Evolutionary conservation across 345 rosid species (phyloP).

Genomic region (Eucalyptus erythrocorys): DNA sequence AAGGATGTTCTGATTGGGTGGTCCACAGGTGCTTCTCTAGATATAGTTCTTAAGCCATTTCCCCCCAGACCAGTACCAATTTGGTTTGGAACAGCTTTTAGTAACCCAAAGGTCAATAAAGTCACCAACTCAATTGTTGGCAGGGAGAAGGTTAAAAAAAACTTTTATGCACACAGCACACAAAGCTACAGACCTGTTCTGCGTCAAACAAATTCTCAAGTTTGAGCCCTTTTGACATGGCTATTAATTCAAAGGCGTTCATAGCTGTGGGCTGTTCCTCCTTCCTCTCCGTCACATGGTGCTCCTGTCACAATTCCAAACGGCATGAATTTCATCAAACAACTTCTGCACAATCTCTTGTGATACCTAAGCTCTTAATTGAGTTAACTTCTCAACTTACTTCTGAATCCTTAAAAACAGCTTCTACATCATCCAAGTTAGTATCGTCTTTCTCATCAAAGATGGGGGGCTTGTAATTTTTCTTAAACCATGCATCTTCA

Average conservation of each 20-base stretch:
- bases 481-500: conserved; percentile 87
- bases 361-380: neutral
- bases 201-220: conserved; percentile 70
- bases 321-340: neutral
- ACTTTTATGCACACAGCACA: neutral
- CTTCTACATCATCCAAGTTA: conserved; percentile 78
- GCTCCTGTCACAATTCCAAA: conserved; percentile 33
- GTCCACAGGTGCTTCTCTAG: neutral
- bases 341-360: neutral
- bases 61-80: neutral
- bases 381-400: conserved; percentile 20
- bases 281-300: conserved; percentile 76
- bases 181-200: conserved; percentile 54
- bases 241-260: conserved; percentile 91
- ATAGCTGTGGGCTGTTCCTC: conserved; percentile 79
- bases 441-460: conserved; percentile 66
- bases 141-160: neutral
- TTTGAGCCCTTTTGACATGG: conserved; percentile 87
- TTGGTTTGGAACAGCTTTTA: neutral
- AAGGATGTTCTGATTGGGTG: neutral
- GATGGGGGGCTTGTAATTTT: conserved; percentile 70
- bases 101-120: neutral
- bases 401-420: conserved; percentile 87
- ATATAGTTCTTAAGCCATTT: neutral
- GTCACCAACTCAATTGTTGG: neutral